A percentile compares a stretch with the other conserved stretches of the same genome.
Evolutionary conservation across 169 alveolate species (phyloP).

Genomic region (Cryptosporidium sp.): DNA sequence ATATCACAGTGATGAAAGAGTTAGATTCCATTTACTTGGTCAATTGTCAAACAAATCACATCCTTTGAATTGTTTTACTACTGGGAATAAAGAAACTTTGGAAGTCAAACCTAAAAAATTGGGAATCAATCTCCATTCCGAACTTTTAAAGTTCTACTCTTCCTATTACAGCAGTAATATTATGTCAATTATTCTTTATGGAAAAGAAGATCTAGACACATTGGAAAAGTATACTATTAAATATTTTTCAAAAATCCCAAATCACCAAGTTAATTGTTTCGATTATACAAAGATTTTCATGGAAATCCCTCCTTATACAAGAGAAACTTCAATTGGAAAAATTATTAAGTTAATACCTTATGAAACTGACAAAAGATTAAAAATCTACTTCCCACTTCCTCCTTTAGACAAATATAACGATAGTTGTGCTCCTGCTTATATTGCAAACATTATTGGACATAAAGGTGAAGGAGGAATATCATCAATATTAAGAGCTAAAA

Average conservation of each 20-base stretch:
- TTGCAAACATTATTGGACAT: slow-evolving; percentile 45
- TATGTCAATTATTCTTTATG: slow-evolving; percentile 71
- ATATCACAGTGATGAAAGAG: slow-evolving; percentile 65
- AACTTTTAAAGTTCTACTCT: slow-evolving; percentile 68
- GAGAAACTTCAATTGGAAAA: slow-evolving; percentile 28
- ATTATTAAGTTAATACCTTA: slow-evolving; percentile 34
- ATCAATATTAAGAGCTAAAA: slow-evolving; percentile 24
- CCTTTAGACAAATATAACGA: slow-evolving; percentile 26
- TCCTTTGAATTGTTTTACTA: slow-evolving; percentile 76
- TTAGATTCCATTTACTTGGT: slow-evolving; percentile 51
- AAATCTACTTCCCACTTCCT: slow-evolving; percentile 62
- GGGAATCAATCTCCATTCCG: slow-evolving; percentile 76
- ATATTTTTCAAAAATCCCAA: slow-evolving; percentile 50
- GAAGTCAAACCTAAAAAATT: slow-evolving; percentile 61
- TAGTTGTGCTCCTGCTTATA: slow-evolving; percentile 58
- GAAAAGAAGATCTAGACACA: slow-evolving; percentile 26
- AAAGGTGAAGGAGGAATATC: slow-evolving; percentile 66
- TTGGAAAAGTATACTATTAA: slow-evolving; percentile 34
- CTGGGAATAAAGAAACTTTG: slow-evolving; percentile 79
- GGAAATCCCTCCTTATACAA: slow-evolving; percentile 64
- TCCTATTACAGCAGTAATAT: slow-evolving; percentile 76
- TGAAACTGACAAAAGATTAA: slow-evolving; percentile 68
- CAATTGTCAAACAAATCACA: slow-evolving; percentile 50
- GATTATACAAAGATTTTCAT: slow-evolving; percentile 25
- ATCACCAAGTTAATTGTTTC: slow-evolving; percentile 30